These are phyloP conservation scores for Hyphodiscus sp. DNA, from an alignment of 2,329 filamentous ascomycete genomes.

Conservation along the genomic window DNA sequence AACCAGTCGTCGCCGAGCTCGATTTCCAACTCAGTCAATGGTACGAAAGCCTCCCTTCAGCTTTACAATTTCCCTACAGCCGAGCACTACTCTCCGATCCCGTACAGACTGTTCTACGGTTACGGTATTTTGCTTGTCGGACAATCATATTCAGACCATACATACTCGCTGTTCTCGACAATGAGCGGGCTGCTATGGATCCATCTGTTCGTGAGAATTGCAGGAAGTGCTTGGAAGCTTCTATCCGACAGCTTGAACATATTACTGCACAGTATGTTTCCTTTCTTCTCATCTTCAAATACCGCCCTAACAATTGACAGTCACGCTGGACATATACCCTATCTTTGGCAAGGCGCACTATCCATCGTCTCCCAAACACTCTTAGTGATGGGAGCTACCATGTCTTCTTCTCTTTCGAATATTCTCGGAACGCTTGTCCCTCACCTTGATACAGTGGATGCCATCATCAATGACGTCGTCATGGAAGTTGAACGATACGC, in stretches of 20 bases:
- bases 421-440: slow-evolving; percentile 56
- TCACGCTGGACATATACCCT: slow-evolving; percentile 77
- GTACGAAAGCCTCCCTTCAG: slow-evolving; percentile 71
- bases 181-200: slow-evolving; percentile 66
- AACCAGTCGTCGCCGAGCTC: slow-evolving; percentile 71
- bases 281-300: not conserved
- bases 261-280: slow-evolving; percentile 64
- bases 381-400: slow-evolving; percentile 76
- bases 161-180: slow-evolving; percentile 71
- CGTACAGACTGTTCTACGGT: slow-evolving; percentile 70
- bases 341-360: slow-evolving; percentile 78
- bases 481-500: slow-evolving; percentile 69
- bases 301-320: slow-evolving; percentile 34
- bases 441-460: slow-evolving; percentile 57
- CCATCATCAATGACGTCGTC: slow-evolving; percentile 72
- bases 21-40: slow-evolving; percentile 79
- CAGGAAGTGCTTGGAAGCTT: slow-evolving; percentile 74
- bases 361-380: slow-evolving; percentile 78
- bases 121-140: slow-evolving; percentile 78
- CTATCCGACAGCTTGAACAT: slow-evolving; percentile 71
- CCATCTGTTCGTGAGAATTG: slow-evolving; percentile 70
- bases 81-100: slow-evolving; percentile 61
- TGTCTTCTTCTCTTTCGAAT: slow-evolving; percentile 63
- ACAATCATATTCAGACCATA: slow-evolving; percentile 84
- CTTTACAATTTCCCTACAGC: slow-evolving; percentile 72